Conservation (phyloP, 495 filamentous ascomycete species). For the Saxispiralis lemnorum region DNA sequence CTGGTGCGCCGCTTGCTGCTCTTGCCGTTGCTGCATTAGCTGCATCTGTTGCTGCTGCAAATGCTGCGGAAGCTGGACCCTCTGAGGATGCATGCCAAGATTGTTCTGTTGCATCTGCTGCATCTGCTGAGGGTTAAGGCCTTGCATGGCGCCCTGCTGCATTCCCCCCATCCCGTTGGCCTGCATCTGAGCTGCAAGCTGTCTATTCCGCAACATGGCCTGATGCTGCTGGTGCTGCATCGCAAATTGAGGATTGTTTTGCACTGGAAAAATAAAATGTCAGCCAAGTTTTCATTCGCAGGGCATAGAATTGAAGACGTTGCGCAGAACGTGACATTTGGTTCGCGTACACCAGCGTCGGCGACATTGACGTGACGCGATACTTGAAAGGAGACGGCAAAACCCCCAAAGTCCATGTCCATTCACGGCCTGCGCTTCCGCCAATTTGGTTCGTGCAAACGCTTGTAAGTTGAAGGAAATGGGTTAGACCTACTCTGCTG, state of each 20-base stretch:
- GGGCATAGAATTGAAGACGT: too few relatives aligned
- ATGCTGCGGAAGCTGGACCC: constrained; percentile 13
- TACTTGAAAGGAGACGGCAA: too few relatives aligned
- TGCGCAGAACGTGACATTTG: too few relatives aligned
- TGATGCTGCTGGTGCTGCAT: constrained; percentile 22
- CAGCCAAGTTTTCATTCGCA: too few relatives aligned
- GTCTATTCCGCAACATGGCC: constrained; percentile 6
- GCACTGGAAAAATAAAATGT: neutral
- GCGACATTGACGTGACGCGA: too few relatives aligned
- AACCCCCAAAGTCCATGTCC: too few relatives aligned
- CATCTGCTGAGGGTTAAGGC: constrained; percentile 12
- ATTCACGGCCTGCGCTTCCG: neutral
- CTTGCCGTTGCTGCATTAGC: constrained; percentile 22
- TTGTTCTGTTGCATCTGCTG: constrained; percentile 12
- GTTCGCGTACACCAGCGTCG: too few relatives aligned
- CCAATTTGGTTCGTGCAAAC: too few relatives aligned
- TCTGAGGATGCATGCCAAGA: neutral
- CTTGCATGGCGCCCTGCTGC: constrained; percentile 8
- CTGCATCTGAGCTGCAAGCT: neutral
- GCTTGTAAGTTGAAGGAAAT: too few relatives aligned
- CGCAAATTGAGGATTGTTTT: constrained; percentile 1
- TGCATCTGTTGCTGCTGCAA: constrained; percentile 31
- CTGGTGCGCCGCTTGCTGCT: constrained; percentile 7
- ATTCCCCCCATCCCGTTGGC: constrained; percentile 9
- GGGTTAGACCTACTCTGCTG: constrained; percentile 18